Conservation (phyloP, 2,329 filamentous ascomycete species). For the Penicillium rolfsii region DNA sequence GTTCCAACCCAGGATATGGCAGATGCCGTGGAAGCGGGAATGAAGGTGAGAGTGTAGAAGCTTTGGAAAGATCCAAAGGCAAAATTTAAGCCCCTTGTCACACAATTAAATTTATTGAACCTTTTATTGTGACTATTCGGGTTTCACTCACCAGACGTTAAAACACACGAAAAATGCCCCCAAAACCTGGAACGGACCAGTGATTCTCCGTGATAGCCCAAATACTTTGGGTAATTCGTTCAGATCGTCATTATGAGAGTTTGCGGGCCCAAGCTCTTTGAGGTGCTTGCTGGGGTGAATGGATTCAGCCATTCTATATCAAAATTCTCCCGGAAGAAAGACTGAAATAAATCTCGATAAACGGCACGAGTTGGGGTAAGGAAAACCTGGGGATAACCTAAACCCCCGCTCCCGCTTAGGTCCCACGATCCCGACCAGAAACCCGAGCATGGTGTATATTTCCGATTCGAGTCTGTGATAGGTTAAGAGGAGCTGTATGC, state of each 20-base stretch:
- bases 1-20: slow-evolving; percentile 50
- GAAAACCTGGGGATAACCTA: background rate
- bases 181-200: slow-evolving; percentile 24
- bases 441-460: background rate
- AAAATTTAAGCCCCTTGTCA: slow-evolving; percentile 17
- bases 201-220: background rate
- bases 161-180: slow-evolving; percentile 35
- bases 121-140: too few relatives aligned
- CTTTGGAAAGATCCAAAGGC: slow-evolving; percentile 53
- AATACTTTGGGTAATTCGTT: background rate
- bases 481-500: background rate
- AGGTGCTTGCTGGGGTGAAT: background rate
- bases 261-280: background rate
- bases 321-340: background rate
- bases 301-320: background rate
- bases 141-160: slow-evolving; percentile 23
- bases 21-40: slow-evolving; percentile 33
- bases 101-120: too few relatives aligned
- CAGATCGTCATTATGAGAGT: background rate
- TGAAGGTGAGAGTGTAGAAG: slow-evolving; percentile 39
- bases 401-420: background rate
- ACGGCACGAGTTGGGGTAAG: background rate
- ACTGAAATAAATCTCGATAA: background rate
- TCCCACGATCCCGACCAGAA: background rate
- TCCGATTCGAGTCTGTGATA: background rate